These are phyloP conservation scores for Vanrija sp. DNA, from an alignment of 1,284 basidiomycete genomes.

Conservation along the genomic window DNA sequence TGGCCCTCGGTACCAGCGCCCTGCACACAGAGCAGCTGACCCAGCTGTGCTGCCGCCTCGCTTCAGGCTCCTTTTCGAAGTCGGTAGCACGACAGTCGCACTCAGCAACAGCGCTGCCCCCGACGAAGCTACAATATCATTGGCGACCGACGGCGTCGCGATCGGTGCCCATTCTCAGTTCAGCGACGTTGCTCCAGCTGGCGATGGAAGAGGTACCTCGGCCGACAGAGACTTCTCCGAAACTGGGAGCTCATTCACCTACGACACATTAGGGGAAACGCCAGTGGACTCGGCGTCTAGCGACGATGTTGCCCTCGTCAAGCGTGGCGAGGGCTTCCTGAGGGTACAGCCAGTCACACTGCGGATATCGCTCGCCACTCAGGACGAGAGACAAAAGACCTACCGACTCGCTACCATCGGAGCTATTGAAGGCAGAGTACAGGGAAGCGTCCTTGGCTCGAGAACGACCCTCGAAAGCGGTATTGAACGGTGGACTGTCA, in stretches of 20 bases:
- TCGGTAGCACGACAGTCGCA: slow-evolving; percentile 30
- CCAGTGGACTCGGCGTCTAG: no score
- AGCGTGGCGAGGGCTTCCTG: slow-evolving; percentile 16
- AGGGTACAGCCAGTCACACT: slow-evolving; percentile 32
- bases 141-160: slow-evolving; percentile 31
- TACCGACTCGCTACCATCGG: slow-evolving; percentile 34
- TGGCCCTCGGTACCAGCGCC: not conserved
- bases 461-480: slow-evolving; percentile 8
- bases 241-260: not conserved
- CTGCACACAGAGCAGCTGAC: no score
- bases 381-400: slow-evolving; percentile 15
- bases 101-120: slow-evolving; percentile 31
- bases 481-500: slow-evolving; percentile 22
- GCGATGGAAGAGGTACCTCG: no score
- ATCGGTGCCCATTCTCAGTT: slow-evolving; percentile 7
- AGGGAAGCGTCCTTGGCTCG: slow-evolving; percentile 26
- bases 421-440: slow-evolving; percentile 18
- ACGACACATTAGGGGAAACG: no score
- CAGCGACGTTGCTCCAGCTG: not conserved
- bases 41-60: slow-evolving; percentile 18
- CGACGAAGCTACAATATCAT: slow-evolving; percentile 29
- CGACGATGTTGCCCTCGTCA: no score
- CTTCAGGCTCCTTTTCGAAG: slow-evolving; percentile 30
- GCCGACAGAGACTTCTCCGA: slow-evolving; percentile 37
- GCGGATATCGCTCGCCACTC: slow-evolving; percentile 25